Percentiles rank a stretch among this genome's conserved stretches.
These are phyloP conservation scores for Penicillium herquei DNA, from an alignment of 495 filamentous ascomycete genomes.

Conservation along the genomic window DNA sequence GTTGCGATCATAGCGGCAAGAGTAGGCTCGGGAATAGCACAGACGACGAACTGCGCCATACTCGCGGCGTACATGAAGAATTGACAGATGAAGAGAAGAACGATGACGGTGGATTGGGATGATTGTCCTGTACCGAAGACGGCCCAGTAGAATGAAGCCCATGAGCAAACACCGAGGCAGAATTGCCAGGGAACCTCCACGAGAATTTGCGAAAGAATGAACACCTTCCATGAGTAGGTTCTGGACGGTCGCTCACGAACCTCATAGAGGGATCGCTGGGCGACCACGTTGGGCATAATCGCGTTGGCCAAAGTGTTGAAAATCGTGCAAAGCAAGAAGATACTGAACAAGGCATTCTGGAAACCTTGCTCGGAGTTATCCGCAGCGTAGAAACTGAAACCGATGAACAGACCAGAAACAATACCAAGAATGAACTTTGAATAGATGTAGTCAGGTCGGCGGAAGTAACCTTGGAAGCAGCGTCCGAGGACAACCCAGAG, in stretches of 20 bases:
- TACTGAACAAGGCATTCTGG: slow-evolving; percentile 77
- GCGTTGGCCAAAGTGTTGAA: slow-evolving; percentile 66
- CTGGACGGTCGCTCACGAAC: slow-evolving; percentile 49
- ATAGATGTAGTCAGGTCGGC: slow-evolving; percentile 51
- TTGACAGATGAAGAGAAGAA: slow-evolving; percentile 52
- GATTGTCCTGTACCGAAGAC: slow-evolving; percentile 36
- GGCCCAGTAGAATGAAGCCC: slow-evolving; percentile 50
- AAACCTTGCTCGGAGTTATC: slow-evolving; percentile 69
- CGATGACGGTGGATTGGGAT: slow-evolving; percentile 45
- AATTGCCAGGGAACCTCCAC: slow-evolving; percentile 53
- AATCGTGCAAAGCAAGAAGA: slow-evolving; percentile 77
- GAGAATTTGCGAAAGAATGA: slow-evolving; percentile 47
- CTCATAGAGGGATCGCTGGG: slow-evolving; percentile 48
- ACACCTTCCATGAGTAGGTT: slow-evolving; percentile 53
- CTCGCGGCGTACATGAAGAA: slow-evolving; percentile 42
- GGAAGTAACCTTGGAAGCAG: slow-evolving; percentile 50
- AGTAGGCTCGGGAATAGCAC: slow-evolving; percentile 51
- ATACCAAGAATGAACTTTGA: slow-evolving; percentile 52
- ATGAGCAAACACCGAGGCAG: slow-evolving; percentile 41
- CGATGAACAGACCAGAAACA: slow-evolving; percentile 65
- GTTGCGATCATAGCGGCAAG: slow-evolving; percentile 54
- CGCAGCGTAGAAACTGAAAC: slow-evolving; percentile 69
- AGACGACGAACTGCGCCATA: slow-evolving; percentile 55
- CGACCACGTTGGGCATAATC: slow-evolving; percentile 52
- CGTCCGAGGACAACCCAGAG: slow-evolving; percentile 44